Percentiles rank a stretch among this genome's conserved stretches.
These are phyloP conservation scores for Coniochaeta sp. DNA, from an alignment of 2,329 filamentous ascomycete genomes.

Conservation along the genomic window DNA sequence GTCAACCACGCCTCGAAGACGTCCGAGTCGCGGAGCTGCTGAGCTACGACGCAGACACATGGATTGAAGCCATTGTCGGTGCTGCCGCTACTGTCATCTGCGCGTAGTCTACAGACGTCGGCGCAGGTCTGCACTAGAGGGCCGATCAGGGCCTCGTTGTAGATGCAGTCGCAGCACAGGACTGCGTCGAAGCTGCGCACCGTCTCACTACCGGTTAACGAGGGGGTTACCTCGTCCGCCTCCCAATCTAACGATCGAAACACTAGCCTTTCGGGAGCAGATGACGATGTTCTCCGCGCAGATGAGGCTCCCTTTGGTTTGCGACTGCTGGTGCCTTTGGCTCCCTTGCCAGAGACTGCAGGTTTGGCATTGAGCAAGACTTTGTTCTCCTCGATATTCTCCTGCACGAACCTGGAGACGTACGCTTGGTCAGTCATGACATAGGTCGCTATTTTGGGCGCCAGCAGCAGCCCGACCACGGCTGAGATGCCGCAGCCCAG, in stretches of 20 bases:
- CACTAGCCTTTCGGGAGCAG: constrained; percentile 32
- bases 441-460: constrained; percentile 55
- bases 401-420: constrained; percentile 66
- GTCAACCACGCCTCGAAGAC: constrained; percentile 79
- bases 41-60: constrained; percentile 74
- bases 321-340: constrained; percentile 10
- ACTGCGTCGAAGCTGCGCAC: constrained; percentile 59
- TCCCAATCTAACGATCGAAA: constrained; percentile 81
- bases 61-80: constrained; percentile 25
- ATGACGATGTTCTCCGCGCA: not conserved
- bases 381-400: constrained; percentile 64
- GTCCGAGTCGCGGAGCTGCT: constrained; percentile 78
- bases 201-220: constrained; percentile 25
- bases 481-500: constrained; percentile 85
- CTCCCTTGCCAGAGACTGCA: constrained; percentile 6
- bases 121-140: constrained; percentile 78
- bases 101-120: constrained; percentile 61
- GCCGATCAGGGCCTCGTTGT: constrained; percentile 78
- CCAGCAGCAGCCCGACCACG: constrained; percentile 64
- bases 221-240: constrained; percentile 42
- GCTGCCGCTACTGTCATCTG: constrained; percentile 5
- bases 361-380: constrained; percentile 3
- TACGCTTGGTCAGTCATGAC: constrained; percentile 86
- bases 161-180: constrained; percentile 88
- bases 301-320: constrained; percentile 5